Evolutionary conservation across 352 stramenopile species (phyloP).

Genomic region (Globisporangium megalacanthum): DNA sequence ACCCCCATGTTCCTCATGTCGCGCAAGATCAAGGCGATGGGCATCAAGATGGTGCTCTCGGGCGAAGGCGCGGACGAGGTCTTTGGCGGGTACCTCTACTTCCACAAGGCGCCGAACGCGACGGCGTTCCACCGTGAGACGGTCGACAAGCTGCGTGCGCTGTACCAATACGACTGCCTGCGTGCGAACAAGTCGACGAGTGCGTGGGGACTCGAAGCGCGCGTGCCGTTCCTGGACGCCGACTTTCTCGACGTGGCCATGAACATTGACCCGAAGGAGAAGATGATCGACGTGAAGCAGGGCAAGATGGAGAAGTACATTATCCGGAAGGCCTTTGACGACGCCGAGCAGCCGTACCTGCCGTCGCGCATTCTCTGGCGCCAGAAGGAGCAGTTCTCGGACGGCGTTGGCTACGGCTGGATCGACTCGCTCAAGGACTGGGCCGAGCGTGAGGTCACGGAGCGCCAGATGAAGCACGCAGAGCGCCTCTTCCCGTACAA

Average conservation of each 20-base stretch:
- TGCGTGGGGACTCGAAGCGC: constrained; percentile 96
- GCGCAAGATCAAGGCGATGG: constrained; percentile 99
- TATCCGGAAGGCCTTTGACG: constrained; percentile 98
- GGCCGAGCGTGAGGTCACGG: constrained; percentile 92
- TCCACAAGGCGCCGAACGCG: constrained; percentile 97
- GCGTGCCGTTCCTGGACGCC: constrained; percentile 97
- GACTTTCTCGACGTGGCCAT: constrained; percentile 98
- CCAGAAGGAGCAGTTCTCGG: constrained; percentile 99
- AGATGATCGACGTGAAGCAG: constrained; percentile 94
- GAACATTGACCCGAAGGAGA: constrained; percentile 96
- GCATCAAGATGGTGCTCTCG: constrained; percentile 99
- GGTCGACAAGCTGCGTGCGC: constrained; percentile 93
- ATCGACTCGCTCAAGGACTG: constrained; percentile 97
- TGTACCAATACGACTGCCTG: constrained; percentile 99
- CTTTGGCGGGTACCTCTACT: constrained; percentile 99
- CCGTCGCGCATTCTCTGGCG: constrained; percentile 97
- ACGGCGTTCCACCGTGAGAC: constrained; percentile 90
- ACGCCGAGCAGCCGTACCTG: constrained; percentile 96
- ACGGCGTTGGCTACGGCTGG: constrained; percentile 99
- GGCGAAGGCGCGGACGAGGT: constrained; percentile 98
- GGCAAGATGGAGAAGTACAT: constrained; percentile 98
- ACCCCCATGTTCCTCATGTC: constrained; percentile 99
- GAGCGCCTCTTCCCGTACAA: constrained; percentile 97
- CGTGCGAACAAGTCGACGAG: constrained; percentile 98
- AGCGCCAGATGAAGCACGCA: constrained; percentile 94